Base-by-base conservation (phyloP, 345 rosid species). In the Acer yangbiense region DNA sequence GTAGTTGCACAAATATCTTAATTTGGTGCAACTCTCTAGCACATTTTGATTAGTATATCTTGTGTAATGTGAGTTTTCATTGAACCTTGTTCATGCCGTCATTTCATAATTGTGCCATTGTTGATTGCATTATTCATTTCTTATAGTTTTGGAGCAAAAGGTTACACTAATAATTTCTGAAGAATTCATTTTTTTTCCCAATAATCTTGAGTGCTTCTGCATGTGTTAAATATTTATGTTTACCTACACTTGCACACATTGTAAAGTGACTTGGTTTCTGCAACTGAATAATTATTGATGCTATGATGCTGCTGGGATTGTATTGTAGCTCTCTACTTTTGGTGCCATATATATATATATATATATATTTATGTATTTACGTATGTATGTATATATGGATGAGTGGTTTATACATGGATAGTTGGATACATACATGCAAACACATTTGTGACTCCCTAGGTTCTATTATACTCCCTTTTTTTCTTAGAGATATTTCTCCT, bases 221-320 rank as follows among this genome's bases (percentile, higher is more conserved):
- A 29, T 74, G 25, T 61, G n/a, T 16, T 52, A 27, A 74, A 74
- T 35, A 74, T 54, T 65, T 75, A 52, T 75, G 65, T 23, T 39
- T 75, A 29, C n/a, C 52, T 25, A 7, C 71, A 32, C 68, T 3
- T 7, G 5, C 64, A 65, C 46, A 39, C 8, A 41, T 20, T 50
- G 61, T 54, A 23, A 65, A 50, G 23, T 75, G 23, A 66, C 12
- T 3, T 52, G 23, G 23, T 65, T 27, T 7, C 8, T 66, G 23
- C 67, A 20, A 65, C 23, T 25, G 29, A 18, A 18, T 75, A 27
- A 18, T 29, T 73, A 23, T 48, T 44, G 23, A 57, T 65, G 58
- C 29, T 60, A 25, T 71, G 17, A 43, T 32, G 17, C 52, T 74
- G 16, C 41, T 29, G 65, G n/a, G 63, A 48, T 62, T 71, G 39